These are phyloP conservation scores for Aquanectria penicillioides DNA, from an alignment of 2,329 filamentous ascomycete genomes.

Conservation along the genomic window DNA sequence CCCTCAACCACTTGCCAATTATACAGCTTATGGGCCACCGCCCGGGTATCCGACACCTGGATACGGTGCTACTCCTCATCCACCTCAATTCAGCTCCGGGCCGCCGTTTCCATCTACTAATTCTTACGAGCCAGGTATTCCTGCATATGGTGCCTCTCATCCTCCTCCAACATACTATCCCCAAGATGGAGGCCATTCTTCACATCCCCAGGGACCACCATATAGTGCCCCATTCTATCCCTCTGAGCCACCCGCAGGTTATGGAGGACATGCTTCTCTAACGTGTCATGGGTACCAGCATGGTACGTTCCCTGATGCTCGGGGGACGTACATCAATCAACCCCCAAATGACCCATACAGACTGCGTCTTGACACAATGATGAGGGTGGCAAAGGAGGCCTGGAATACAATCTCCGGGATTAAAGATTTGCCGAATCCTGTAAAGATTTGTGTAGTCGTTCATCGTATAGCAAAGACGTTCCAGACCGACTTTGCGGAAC, in stretches of 20 bases:
- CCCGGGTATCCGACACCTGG: constrained; percentile 25
- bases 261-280: constrained; percentile 9
- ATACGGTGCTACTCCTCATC: constrained; percentile 24
- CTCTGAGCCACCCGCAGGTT: constrained; percentile 9
- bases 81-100: constrained; percentile 19
- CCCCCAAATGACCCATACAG: constrained; percentile 46
- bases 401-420: constrained; percentile 71
- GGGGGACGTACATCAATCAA: constrained; percentile 3
- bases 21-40: constrained; percentile 20
- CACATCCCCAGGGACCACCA: constrained; percentile 23
- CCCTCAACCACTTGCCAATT: constrained; percentile 10
- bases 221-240: constrained; percentile 10
- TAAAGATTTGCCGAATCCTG: constrained; percentile 68
- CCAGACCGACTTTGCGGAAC: constrained; percentile 64
- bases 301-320: constrained; percentile 15
- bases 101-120: constrained; percentile 18
- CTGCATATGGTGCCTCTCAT: constrained; percentile 25
- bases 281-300: constrained; percentile 7
- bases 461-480: constrained; percentile 70
- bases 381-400: constrained; percentile 65
- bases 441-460: constrained; percentile 72
- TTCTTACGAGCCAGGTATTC: constrained; percentile 20
- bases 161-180: constrained; percentile 22
- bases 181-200: constrained; percentile 19
- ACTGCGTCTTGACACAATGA: constrained; percentile 62